A percentile compares a stretch with the other conserved stretches of the same genome.
Conservation (phyloP, 2,329 filamentous ascomycete genomes). For the Pseudogymnoascus sp. region DNA sequence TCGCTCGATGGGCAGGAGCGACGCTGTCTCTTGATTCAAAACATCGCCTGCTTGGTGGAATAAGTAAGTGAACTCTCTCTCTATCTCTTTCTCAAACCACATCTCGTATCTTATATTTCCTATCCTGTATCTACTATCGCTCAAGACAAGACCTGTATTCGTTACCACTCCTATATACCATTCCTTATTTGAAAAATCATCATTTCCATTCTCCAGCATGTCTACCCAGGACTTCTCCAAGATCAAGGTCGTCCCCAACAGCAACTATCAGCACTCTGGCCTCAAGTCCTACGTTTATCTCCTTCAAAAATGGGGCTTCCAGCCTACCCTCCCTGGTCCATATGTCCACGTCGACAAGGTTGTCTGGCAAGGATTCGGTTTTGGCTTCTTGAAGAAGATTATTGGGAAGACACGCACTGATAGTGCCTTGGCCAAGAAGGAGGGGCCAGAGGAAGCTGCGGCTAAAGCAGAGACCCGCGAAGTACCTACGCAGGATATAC, state of each 20-base stretch:
- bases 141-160: not conserved
- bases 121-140: not conserved
- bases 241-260: conserved; percentile 47
- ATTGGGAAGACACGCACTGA: conserved; percentile 42
- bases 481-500: conserved; percentile 53
- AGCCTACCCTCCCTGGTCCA: conserved; percentile 54
- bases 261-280: conserved; percentile 50
- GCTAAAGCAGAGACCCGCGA: conserved; percentile 35
- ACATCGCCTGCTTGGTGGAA: not conserved
- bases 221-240: conserved; percentile 30
- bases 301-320: conserved; percentile 54
- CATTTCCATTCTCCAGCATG: conserved; percentile 17
- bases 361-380: conserved; percentile 31
- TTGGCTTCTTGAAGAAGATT: conserved; percentile 38
- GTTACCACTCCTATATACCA: not conserved
- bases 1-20: not conserved
- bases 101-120: not conserved
- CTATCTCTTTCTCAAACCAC: not conserved
- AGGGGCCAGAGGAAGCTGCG: conserved; percentile 23
- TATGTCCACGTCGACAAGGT: conserved; percentile 45
- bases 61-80: not conserved
- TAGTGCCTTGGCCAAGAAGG: conserved; percentile 42
- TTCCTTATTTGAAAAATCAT: not conserved
- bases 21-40: not conserved
- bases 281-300: conserved; percentile 55